Evolutionary conservation across 1,284 basidiomycete species (phyloP), one percentile per base, ranked within the genome.

Genomic region (Cystobasidium pallidum): DNA sequence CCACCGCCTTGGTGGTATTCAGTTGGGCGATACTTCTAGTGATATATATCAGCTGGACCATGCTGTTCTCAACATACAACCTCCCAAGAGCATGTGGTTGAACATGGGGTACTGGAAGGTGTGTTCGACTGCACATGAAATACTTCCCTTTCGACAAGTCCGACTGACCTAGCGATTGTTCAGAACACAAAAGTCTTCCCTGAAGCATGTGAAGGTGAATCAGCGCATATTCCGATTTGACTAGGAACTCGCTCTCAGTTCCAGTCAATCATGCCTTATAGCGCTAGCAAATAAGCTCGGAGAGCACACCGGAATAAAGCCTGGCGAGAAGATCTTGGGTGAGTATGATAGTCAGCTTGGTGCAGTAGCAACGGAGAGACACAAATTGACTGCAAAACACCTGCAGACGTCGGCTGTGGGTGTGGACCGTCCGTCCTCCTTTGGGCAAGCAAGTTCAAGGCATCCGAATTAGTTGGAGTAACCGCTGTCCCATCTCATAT

Each of bases 81-180:
- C 75, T 24, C 86, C 85, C n/a, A 77, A 76, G 45, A 87, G 86
- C 1, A 86, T 88, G 80, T 88, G 87, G 88, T 79, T 88, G 41
- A 88, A 88, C 78, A 87, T 88, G 85, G 87, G 87, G 2, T 86
- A 83, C 74, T 88, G 87, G 87, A 84, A 84, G 83, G 86, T 86
- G 51, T 58, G 80, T 76, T 61, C 49, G n/a, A 17, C 15, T 39
- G 54, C 36, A 19, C 11, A 65, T 19, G 24, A n/a, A 19, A 2
- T 36, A n/a, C 57, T 39, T 10, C 32, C n/a, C 3, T 17, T 21
- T 32, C 10, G 19, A 21, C 8, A 34, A 8, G 30, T 7, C 26
- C 34, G 3, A n/a, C 34, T 41, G 3, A n/a, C 21, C 43, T 3
- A 26, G 7, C 11, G n/a, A 8, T 30, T 13, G 30, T 26, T 36